phyloP scores from a whole-genome alignment of 495 filamentous ascomycete genomes.

The Lindgomyces ingoldianus region DNA sequence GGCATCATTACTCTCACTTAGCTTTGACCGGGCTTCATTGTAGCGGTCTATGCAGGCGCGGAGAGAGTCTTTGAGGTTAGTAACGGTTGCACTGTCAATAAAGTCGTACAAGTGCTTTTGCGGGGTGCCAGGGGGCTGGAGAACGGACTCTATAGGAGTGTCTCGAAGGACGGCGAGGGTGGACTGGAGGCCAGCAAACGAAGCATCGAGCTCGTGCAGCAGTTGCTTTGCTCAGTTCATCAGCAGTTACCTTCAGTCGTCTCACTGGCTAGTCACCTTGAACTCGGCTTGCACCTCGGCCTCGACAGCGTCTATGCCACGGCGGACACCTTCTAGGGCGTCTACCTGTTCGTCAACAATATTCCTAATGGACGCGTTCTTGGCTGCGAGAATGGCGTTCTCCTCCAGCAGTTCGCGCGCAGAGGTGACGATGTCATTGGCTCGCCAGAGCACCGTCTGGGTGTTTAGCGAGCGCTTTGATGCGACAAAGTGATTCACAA shows the following conservation, averaged over 20 bases:
- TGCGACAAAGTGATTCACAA: constrained; percentile 79
- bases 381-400: constrained; percentile 72
- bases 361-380: constrained; percentile 72
- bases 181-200: constrained; percentile 67
- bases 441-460: constrained; percentile 78
- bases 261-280: constrained; percentile 39
- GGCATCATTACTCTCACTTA: constrained; percentile 34
- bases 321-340: constrained; percentile 66
- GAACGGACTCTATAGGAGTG: constrained; percentile 71
- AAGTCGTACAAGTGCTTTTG: constrained; percentile 81
- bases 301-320: constrained; percentile 57
- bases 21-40: constrained; percentile 37
- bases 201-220: constrained; percentile 70
- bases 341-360: constrained; percentile 73
- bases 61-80: constrained; percentile 64
- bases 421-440: constrained; percentile 79
- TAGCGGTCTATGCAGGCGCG: constrained; percentile 62
- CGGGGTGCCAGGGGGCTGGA: constrained; percentile 68
- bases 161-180: constrained; percentile 70
- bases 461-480: constrained; percentile 91
- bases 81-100: constrained; percentile 78
- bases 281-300: constrained; percentile 59
- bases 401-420: constrained; percentile 77
- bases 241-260: not conserved
- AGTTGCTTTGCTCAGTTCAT: constrained; percentile 49